Base-by-base conservation (phyloP, 768 basidiomycete species). In the Zangia roseola region DNA sequence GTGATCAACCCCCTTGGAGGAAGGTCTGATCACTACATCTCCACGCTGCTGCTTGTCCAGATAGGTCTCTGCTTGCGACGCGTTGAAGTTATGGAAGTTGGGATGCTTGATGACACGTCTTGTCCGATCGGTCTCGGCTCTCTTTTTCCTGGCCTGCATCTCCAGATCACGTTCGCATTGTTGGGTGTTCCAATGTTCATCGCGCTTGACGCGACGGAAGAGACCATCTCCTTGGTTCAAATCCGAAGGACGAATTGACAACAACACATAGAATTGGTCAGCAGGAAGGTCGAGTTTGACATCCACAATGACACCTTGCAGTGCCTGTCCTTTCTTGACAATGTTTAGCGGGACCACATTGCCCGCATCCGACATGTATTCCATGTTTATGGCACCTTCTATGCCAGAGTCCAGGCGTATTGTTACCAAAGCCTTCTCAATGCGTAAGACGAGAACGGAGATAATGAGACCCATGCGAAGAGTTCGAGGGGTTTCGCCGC, bases 41-140 rank as follows among this genome's bases (percentile, higher is more conserved):
- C 97, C 97, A 17, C 91, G 83, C 58, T 94, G 92, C 64, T 92
- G 90, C 57, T 85, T 85, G 56, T 91, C 88, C 52, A 99, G 74
- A 63, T 87, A 89, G 30, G 83, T 78, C 69, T 98, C 97, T 2
- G 97, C 94, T 57, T 97, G 88, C 13, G 78, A 73, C 7, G 90
- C 84, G 55, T 91, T 94, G 76, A 95, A 85, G 62, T 97, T 92
- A 64, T 94, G 90, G 81, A 97, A 99, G 68, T 95, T 94, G 2
- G 95, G 97, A 67, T 99, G 97, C 65, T 97, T 93, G 73, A 99
- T 91, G 45, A 95, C 83, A 21, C 95, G 77, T 51, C 91, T 81
- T 30, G 83, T 80, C 52, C 81, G 78, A 57, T 90, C 88, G 9
- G 82, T 85, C 61, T 92, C 88, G 2, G 89, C 83, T 40, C 90